These are phyloP conservation scores for Tetragonia tetragonoides DNA, from an alignment of 148 eudicot genomes.

Conservation along the genomic window DNA sequence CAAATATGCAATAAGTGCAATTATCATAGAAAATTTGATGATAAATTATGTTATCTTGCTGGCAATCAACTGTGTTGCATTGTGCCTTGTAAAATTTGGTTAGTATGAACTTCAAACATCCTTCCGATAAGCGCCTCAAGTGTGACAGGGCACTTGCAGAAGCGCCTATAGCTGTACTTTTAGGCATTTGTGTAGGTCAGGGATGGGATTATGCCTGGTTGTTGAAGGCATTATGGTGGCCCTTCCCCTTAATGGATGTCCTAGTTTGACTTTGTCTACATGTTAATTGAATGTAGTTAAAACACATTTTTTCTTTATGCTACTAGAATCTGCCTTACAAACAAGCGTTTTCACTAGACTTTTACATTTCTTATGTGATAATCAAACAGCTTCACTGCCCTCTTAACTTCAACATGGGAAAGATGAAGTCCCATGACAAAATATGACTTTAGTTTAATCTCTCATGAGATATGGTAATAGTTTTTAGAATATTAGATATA, in stretches of 20 bases:
- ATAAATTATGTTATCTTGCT: too few species aligned
- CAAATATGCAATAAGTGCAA: too few species aligned
- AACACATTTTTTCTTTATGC: background rate
- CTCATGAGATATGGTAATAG: background rate
- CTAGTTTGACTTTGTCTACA: background rate
- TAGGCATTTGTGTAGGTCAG: too few species aligned
- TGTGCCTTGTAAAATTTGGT: too few species aligned
- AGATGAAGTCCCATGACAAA: background rate
- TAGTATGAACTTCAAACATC: too few species aligned
- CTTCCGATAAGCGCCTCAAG: too few species aligned
- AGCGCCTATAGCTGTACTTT: too few species aligned
- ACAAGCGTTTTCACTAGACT: background rate
- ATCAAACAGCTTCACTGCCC: background rate
- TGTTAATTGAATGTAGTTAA: background rate
- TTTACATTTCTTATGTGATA: background rate
- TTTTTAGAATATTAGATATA: background rate
- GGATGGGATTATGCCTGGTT: too few species aligned
- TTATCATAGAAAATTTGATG: too few species aligned
- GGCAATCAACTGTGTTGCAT: too few species aligned
- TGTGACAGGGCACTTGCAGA: too few species aligned
- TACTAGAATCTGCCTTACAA: background rate
- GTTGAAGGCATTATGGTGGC: background rate
- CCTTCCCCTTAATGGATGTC: background rate
- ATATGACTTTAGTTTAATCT: background rate
- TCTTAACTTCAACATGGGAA: background rate